Evolutionary conservation across 331 rosid genomes (phyloP).

Genomic region (Arachis monticola): DNA sequence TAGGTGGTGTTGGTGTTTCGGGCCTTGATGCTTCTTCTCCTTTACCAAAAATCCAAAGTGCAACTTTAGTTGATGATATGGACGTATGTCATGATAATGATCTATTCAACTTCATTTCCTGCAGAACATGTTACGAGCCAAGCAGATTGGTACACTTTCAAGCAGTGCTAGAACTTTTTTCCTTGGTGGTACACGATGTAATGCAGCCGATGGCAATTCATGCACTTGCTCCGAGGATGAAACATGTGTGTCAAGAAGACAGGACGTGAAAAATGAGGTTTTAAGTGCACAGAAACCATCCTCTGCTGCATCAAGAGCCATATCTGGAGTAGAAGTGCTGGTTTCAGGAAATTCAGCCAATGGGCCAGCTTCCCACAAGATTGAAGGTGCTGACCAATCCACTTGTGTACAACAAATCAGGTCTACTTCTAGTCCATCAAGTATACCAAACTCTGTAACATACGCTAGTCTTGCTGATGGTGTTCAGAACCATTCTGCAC

Average conservation of each 20-base stretch:
- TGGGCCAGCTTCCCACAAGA: conserved; percentile 49
- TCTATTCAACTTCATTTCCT: conserved; percentile 35
- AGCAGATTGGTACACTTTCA: conserved; percentile 76
- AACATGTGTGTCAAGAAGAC: conserved; percentile 64
- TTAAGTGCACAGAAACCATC: conserved; percentile 54
- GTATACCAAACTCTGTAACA: conserved; percentile 57
- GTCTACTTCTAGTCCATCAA: conserved; percentile 46
- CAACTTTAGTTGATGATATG: neutral
- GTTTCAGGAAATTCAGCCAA: conserved; percentile 49
- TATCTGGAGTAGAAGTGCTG: conserved; percentile 54
- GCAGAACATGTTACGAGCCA: conserved; percentile 79
- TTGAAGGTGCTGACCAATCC: conserved; percentile 46
- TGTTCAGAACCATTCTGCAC: conserved; percentile 44
- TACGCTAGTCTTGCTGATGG: conserved; percentile 53
- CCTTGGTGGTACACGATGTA: conserved; percentile 71
- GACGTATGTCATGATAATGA: neutral
- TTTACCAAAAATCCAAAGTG: neutral
- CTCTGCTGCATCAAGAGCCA: conserved; percentile 50
- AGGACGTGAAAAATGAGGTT: conserved; percentile 51
- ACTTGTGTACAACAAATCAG: conserved; percentile 42
- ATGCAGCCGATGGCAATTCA: conserved; percentile 72
- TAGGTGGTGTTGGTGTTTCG: neutral
- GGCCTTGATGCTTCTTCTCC: conserved; percentile 3
- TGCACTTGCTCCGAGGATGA: conserved; percentile 87
- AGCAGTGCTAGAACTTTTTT: conserved; percentile 81